Evolutionary conservation across 2,329 filamentous ascomycete species (phyloP).

Genomic region (Colletotrichum orchidophilum): DNA sequence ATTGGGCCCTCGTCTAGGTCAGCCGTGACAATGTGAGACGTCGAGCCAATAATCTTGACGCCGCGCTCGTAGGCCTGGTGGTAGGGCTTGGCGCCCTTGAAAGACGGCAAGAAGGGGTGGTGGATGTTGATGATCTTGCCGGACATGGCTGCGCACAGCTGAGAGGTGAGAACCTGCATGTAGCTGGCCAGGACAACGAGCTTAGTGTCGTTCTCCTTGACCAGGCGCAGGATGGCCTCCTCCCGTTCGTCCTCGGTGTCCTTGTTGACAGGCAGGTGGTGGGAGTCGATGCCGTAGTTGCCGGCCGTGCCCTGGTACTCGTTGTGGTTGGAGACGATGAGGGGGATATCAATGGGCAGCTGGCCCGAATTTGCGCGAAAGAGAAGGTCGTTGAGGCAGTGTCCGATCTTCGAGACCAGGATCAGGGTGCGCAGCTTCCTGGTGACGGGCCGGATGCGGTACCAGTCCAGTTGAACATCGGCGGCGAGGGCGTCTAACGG

Average conservation of each 20-base stretch:
- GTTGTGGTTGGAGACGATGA: conserved; percentile 85
- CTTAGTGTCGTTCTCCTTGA: conserved; percentile 75
- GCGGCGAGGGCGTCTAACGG: conserved; percentile 70
- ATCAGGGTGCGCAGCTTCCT: conserved; percentile 81
- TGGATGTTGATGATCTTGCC: conserved; percentile 94
- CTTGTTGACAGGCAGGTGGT: conserved; percentile 81
- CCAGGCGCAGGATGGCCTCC: conserved; percentile 73
- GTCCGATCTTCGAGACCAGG: conserved; percentile 90
- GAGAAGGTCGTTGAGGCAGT: conserved; percentile 85
- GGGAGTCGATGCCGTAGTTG: conserved; percentile 81
- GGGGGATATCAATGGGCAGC: conserved; percentile 77
- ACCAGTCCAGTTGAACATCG: conserved; percentile 71
- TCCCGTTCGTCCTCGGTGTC: conserved; percentile 84
- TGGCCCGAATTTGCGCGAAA: conserved; percentile 81
- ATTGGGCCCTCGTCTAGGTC: conserved; percentile 89
- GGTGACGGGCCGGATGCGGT: conserved; percentile 73
- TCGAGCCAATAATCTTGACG: conserved; percentile 89
- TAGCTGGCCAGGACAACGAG: conserved; percentile 85
- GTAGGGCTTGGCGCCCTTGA: conserved; percentile 90
- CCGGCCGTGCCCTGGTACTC: conserved; percentile 75
- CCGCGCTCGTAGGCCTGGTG: conserved; percentile 88
- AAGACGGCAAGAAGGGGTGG: conserved; percentile 85
- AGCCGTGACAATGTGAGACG: conserved; percentile 86
- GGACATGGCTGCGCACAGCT: conserved; percentile 79
- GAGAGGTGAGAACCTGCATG: conserved; percentile 86